A percentile compares a stretch with the other conserved stretches of the same genome.
Evolutionary conservation across 176 grass and related monocot genomes (phyloP).

Genomic region (Avena insularis): DNA sequence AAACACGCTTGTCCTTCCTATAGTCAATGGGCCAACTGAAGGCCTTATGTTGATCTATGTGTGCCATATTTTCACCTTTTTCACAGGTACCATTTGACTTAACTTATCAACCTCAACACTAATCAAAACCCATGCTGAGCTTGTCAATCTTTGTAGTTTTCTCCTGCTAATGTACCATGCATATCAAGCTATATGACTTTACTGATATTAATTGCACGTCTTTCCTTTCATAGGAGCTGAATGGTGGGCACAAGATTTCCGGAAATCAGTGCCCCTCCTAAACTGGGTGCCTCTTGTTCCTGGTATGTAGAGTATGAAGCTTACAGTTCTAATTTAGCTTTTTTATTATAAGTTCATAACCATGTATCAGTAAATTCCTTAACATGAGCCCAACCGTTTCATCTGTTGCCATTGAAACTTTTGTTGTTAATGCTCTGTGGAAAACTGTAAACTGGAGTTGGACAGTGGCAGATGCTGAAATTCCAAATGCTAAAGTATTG

Average conservation of each 20-base stretch:
- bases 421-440: constrained; percentile 4
- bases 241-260: constrained; percentile 97
- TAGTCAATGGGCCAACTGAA: constrained; percentile 96
- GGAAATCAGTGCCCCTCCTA: constrained; percentile 79
- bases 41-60: constrained; percentile 98
- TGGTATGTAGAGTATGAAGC: constrained; percentile 62
- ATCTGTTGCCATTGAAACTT: neutral
- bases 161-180: constrained; percentile 11
- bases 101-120: constrained; percentile 2
- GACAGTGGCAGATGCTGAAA: constrained; percentile 18
- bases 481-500: constrained; percentile 29
- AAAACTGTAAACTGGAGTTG: neutral
- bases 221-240: constrained; percentile 77
- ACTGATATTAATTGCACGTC: constrained; percentile 26
- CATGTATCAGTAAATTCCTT: neutral
- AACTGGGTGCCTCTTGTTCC: constrained; percentile 83
- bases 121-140: neutral
- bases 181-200: constrained; percentile 5
- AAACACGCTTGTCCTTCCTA: constrained; percentile 94
- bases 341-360: neutral
- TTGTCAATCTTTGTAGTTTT: constrained; percentile 16
- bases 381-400: constrained; percentile 8
- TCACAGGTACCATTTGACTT: constrained; percentile 63
- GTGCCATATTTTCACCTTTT: constrained; percentile 90
- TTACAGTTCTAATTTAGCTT: constrained; percentile 17